A percentile compares a stretch with the other conserved stretches of the same genome.
phyloP scores from a whole-genome alignment of 192 early-diverging fungal genomes.

The Rhizoclosmatium sp. region DNA sequence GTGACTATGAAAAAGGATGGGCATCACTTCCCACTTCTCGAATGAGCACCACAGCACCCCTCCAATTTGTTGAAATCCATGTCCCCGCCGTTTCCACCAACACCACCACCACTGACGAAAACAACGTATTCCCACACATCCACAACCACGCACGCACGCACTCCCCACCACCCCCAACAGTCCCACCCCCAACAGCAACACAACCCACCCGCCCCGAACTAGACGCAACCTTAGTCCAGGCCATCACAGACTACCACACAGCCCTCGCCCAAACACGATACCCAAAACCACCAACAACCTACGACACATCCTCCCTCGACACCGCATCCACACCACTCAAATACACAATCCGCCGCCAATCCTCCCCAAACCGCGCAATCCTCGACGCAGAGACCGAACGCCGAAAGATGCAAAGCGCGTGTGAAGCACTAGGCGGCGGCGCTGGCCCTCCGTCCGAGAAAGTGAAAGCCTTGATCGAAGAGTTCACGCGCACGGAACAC shows the following conservation, averaged over 20 bases:
- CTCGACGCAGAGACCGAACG: neutral
- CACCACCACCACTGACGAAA: neutral
- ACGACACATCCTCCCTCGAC: neutral
- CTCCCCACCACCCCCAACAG: neutral
- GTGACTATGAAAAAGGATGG: neutral
- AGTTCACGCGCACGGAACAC: neutral
- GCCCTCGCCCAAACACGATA: neutral
- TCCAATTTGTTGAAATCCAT: slow-evolving; percentile 17
- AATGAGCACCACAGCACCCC: neutral
- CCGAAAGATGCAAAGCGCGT: neutral
- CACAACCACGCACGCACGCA: neutral
- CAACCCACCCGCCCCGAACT: neutral
- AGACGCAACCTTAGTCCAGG: neutral
- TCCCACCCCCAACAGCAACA: neutral
- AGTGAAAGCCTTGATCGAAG: slow-evolving; percentile 8
- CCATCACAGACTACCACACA: no score
- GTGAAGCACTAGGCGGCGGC: neutral
- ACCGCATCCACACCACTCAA: neutral
- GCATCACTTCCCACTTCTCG: neutral
- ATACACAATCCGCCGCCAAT: neutral
- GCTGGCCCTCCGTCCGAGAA: neutral
- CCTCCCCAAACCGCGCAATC: neutral
- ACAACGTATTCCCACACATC: neutral
- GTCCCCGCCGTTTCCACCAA: neutral
- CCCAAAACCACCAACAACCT: neutral